Percentiles rank a stretch among this genome's conserved stretches.
Evolutionary conservation across 106 monocot species (phyloP).

Genomic region (Agapanthus africanus): DNA sequence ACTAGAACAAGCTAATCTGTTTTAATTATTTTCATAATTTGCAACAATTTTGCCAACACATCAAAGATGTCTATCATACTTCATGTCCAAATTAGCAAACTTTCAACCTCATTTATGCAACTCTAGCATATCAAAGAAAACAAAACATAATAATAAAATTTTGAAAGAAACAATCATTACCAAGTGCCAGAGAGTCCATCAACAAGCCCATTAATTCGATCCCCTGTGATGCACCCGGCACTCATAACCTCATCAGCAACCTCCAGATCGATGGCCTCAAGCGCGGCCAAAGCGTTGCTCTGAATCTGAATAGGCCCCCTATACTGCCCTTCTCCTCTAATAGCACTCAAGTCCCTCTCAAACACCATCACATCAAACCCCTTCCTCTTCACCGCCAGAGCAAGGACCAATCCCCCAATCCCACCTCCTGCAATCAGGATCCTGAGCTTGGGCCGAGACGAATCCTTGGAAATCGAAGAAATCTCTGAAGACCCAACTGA

Average conservation of each 20-base stretch:
- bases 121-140: no score
- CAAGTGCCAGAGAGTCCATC: constrained; percentile 66
- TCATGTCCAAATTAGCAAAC: no score
- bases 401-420: constrained; percentile 64
- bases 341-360: constrained; percentile 62
- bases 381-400: constrained; percentile 60
- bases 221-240: constrained; percentile 56
- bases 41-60: background rate
- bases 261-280: constrained; percentile 54
- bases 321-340: constrained; percentile 72
- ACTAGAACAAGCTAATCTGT: no score
- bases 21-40: no score
- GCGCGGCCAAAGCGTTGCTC: constrained; percentile 63
- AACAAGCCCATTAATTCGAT: constrained; percentile 62
- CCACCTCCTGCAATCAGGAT: constrained; percentile 62
- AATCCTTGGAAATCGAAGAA: background rate
- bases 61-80: no score
- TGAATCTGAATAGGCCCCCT: constrained; percentile 76
- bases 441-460: constrained; percentile 11
- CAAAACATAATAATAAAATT: background rate
- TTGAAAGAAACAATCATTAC: constrained; percentile 6
- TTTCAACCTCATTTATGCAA: no score
- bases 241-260: constrained; percentile 64
- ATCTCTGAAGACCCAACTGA: background rate
- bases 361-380: constrained; percentile 70